These are phyloP conservation scores for Wallacemonas rigidus DNA, from an alignment of 208 protist genomes.

Conservation along the genomic window DNA sequence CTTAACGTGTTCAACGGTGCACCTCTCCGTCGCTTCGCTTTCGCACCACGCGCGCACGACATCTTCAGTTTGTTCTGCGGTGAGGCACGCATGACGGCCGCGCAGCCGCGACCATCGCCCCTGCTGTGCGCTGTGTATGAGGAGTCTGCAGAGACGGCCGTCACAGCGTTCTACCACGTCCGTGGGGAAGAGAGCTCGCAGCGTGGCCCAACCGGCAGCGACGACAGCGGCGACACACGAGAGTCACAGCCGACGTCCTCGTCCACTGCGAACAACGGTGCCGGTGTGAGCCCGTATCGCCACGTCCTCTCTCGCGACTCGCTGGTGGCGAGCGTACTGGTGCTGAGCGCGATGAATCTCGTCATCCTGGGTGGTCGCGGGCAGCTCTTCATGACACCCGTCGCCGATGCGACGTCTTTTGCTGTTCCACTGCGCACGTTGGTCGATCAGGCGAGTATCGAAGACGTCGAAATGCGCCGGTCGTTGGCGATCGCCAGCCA, in stretches of 20 bases:
- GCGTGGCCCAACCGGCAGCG: not conserved
- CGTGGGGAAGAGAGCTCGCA: constrained; percentile 1
- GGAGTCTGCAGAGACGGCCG: constrained; percentile 17
- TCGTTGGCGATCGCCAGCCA: constrained; percentile 8
- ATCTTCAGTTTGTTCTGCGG: constrained; percentile 32
- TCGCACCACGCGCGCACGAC: constrained; percentile 38
- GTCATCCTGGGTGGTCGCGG: constrained; percentile 61
- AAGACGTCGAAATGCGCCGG: constrained; percentile 7
- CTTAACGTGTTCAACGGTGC: constrained; percentile 73
- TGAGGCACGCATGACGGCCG: constrained; percentile 21
- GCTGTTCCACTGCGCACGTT: constrained; percentile 47
- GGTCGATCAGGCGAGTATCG: constrained; percentile 26
- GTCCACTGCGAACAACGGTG: not conserved
- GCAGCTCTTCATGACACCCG: constrained; percentile 39
- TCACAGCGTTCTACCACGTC: constrained; percentile 34
- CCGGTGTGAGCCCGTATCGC: constrained; percentile 28
- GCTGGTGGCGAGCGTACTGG: constrained; percentile 34
- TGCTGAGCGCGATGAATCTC: constrained; percentile 37
- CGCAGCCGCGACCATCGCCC: not conserved
- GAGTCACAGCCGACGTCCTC: not conserved
- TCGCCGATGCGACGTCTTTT: constrained; percentile 45
- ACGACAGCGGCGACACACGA: too few relatives aligned
- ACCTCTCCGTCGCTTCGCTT: constrained; percentile 43
- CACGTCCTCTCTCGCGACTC: constrained; percentile 22
- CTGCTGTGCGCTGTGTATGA: constrained; percentile 36